Evolutionary conservation across 1,284 basidiomycete species (phyloP).

Genomic region (Tylopilus sp.): DNA sequence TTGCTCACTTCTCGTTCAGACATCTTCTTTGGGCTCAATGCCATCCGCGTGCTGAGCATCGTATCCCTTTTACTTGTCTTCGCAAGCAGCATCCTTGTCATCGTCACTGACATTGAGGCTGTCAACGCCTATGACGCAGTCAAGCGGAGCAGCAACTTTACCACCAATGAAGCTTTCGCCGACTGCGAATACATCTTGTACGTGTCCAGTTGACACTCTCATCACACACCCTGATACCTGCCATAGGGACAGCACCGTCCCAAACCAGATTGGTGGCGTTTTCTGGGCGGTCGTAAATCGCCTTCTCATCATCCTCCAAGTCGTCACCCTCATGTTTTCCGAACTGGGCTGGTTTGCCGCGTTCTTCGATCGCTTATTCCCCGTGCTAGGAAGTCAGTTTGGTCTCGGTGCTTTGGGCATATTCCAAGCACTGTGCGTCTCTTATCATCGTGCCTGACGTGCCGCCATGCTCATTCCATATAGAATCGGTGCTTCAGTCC

Average conservation of each 20-base stretch:
- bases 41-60: slow-evolving; percentile 73
- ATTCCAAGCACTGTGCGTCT: slow-evolving; percentile 72
- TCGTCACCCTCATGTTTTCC: slow-evolving; percentile 73
- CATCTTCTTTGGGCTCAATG: slow-evolving; percentile 78
- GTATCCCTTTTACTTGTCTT: slow-evolving; percentile 77
- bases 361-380: slow-evolving; percentile 81
- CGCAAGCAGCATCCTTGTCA: slow-evolving; percentile 75
- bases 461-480: slow-evolving; percentile 8
- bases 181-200: slow-evolving; percentile 79
- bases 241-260: slow-evolving; percentile 71
- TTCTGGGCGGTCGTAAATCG: slow-evolving; percentile 88
- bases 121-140: slow-evolving; percentile 59
- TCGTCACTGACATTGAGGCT: slow-evolving; percentile 76
- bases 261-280: slow-evolving; percentile 83
- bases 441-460: slow-evolving; percentile 1
- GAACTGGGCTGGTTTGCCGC: slow-evolving; percentile 74
- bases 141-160: slow-evolving; percentile 37
- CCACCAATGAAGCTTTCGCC: slow-evolving; percentile 34
- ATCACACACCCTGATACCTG: slow-evolving; percentile 8
- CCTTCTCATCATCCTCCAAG: slow-evolving; percentile 79
- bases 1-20: slow-evolving; percentile 38
- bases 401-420: slow-evolving; percentile 83
- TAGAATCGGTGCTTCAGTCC: slow-evolving; percentile 75
- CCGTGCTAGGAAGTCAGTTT: slow-evolving; percentile 75
- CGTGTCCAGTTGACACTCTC: slow-evolving; percentile 26